Conservation (phyloP, 768 basidiomycete species). For the Podaxis sp. region DNA sequence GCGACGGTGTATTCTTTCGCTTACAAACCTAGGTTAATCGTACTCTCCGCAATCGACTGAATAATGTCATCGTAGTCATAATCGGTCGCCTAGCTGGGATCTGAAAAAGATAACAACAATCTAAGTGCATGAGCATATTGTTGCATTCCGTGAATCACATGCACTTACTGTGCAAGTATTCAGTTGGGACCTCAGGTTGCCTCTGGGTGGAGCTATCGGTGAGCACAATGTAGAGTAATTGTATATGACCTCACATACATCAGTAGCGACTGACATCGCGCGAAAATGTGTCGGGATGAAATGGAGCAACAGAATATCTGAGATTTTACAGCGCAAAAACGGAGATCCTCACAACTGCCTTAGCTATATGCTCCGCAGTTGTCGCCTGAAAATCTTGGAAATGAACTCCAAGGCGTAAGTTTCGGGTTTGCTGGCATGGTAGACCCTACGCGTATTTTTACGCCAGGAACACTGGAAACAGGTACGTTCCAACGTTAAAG, state of each 20-base stretch:
- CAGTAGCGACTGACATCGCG: background rate
- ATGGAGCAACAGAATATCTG: background rate
- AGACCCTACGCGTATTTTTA: background rate
- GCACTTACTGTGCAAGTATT: too few relatives aligned
- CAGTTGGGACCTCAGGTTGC: too few relatives aligned
- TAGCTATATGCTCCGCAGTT: background rate
- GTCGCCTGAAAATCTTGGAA: background rate
- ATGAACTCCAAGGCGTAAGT: background rate
- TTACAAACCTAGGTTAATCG: too few relatives aligned
- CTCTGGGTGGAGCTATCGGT: too few relatives aligned
- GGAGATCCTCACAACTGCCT: background rate
- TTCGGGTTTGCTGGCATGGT: background rate
- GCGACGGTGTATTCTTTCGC: too few relatives aligned
- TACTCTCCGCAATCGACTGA: too few relatives aligned
- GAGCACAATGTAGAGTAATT: too few relatives aligned
- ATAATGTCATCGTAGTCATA: too few relatives aligned
- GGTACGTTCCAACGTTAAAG: background rate
- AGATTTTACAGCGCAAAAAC: background rate
- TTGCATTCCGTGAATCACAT: too few relatives aligned
- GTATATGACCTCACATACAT: constrained; percentile 4
- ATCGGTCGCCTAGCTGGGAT: too few relatives aligned
- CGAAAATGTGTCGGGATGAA: background rate
- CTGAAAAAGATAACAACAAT: too few relatives aligned
- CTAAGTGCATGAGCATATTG: too few relatives aligned
- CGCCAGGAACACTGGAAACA: background rate